Base-by-base conservation (phyloP, 2,329 filamentous ascomycete species). In the Periconia sp. region DNA sequence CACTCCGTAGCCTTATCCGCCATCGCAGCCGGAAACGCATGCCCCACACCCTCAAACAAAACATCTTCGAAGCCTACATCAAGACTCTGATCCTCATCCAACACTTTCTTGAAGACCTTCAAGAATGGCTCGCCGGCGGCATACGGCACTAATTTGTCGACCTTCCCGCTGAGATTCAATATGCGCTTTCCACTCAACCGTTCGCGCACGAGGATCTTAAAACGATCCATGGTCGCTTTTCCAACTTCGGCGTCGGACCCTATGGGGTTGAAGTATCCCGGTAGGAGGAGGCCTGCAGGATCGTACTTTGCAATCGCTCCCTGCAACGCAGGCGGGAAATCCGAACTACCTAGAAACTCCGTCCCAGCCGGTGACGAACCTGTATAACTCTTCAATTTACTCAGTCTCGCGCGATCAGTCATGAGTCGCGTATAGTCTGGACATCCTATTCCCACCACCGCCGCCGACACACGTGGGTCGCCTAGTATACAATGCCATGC, bases 361-460 rank as follows among this genome's bases (percentile, higher is more conserved):
- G 75, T 69, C 0, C 85, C 85, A 0, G 78, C 76, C 0, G 78
- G 76, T 12, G 80, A 73, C 10, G 78, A 76, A 2, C 74, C 67
- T 0, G 78, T 80, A 70, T 80, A 89, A 0, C 83, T 81, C 11
- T 77, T 52, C 9, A 87, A 74, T 59, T 86, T 89, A 0, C 86
- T 87, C 25, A 85, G 75, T 4, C 81, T 76, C 1, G 92, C 92
- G 9, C 94, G 88, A 57, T 92, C 85, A 7, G 76, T 78, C 83
- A 97, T 87, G 12, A 97, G 75, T 67, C 88, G 78, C 51, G 85
- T 82, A 59, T 89, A 96, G 70, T 99, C 92, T 1, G 92, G 90
- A 68, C 91, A 96, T 1, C 92, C 94, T 39, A 97, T 88, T 17
- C 96, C 80, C 3, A 88, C 78, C 6, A 95, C 84, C 1, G 82